Evolutionary conservation across 257 asterid species (phyloP), one percentile per base, ranked within the genome.

Genomic region (Nicotiana tabacum): DNA sequence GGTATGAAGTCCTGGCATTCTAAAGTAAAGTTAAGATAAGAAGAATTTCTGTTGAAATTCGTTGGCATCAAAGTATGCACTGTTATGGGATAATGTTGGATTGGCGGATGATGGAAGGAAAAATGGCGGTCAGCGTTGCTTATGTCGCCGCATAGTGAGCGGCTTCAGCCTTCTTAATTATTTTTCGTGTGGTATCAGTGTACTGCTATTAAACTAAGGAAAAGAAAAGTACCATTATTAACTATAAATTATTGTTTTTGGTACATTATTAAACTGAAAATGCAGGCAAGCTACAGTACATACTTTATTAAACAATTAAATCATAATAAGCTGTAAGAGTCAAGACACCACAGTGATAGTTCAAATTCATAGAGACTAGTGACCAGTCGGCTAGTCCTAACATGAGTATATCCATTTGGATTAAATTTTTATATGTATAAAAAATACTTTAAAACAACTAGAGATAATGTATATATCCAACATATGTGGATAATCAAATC

Each of bases 111-210:
- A 82, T 33, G 65, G 80, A 39, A 66, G 58, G 32, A 65, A 62
- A 77, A 74, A 87, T 83, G 89, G 86, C 87, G 62, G 62, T 82
- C 61, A 79, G 70, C 84, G 80, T 84, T 77, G 89, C 87, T 84
- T 86, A 88, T 92, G 89, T 90, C 85, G 91, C 86, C 87, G 78
- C 55, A 65, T 83, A 13, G 62, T 33, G 27, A 76, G 46, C 64
- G 37, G 80, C 27, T 76, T 51, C 79, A 27, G 64, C 64, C 62
- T 74, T 7, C 61, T 51, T 76, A 35, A 76, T 76, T 72, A 39
- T 3, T 67, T 68, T 37, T 68, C 11, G 77, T 68, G 77, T 24
- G 27, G 27, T 24, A 24, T 24, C 27, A 24, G 27, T 24, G 32
- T 68, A 68, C 55, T 51, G 3, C 16, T 55, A 55, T 55, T 13